phyloP scores from a whole-genome alignment of 2,329 filamentous ascomycete genomes.

The Zymoseptoria tritici region DNA sequence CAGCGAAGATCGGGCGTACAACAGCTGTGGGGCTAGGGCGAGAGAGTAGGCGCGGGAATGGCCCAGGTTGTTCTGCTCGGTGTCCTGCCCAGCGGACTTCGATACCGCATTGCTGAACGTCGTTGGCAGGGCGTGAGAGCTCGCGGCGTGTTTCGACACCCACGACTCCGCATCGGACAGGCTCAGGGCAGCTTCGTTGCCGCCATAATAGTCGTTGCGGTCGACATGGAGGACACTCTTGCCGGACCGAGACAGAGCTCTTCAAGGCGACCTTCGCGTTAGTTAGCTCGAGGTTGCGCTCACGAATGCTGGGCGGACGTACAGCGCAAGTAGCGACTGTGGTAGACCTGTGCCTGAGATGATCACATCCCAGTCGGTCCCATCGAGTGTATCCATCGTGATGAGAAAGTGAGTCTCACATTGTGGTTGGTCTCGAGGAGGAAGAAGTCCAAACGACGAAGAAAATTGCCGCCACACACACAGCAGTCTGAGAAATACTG shows the following conservation, averaged over 20 bases:
- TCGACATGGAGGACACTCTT: slow-evolving; percentile 91
- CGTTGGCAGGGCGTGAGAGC: background rate
- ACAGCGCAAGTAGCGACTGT: slow-evolving; percentile 49
- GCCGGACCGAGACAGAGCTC: slow-evolving; percentile 82
- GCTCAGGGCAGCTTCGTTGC: slow-evolving; percentile 75
- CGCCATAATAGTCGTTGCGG: slow-evolving; percentile 80
- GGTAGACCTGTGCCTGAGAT: slow-evolving; percentile 47
- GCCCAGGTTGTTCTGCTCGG: slow-evolving; percentile 38
- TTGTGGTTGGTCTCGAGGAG: background rate
- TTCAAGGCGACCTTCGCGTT: slow-evolving; percentile 55
- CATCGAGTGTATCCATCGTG: slow-evolving; percentile 44
- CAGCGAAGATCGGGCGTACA: slow-evolving; percentile 75
- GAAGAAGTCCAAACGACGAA: background rate
- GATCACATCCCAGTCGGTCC: slow-evolving; percentile 46
- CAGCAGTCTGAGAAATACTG: slow-evolving; percentile 3
- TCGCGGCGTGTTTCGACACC: slow-evolving; percentile 41
- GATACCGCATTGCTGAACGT: slow-evolving; percentile 30
- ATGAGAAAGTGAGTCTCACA: slow-evolving; percentile 5
- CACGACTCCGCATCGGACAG: slow-evolving; percentile 74
- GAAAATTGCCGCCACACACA: background rate
- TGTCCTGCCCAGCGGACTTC: slow-evolving; percentile 20
- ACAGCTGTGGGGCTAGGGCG: slow-evolving; percentile 74
- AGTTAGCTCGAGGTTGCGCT: slow-evolving; percentile 49
- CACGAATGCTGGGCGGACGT: slow-evolving; percentile 26
- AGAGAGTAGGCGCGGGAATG: slow-evolving; percentile 71